phyloP scores from a whole-genome alignment of 148 eudicot species.

The Gaultheria prostrata region DNA sequence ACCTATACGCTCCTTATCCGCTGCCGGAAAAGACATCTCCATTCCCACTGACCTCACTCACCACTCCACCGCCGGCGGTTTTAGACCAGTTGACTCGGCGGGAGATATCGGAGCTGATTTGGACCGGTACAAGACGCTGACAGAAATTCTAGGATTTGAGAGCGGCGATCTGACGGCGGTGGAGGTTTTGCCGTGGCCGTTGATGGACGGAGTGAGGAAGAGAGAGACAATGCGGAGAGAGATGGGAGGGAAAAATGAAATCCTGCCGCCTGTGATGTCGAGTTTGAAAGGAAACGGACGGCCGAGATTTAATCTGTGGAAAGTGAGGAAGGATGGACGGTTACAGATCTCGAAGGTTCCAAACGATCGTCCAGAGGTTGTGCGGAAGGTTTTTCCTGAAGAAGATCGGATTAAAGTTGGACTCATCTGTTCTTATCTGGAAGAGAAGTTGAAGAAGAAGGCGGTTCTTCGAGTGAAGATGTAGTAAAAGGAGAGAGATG shows the following conservation, averaged over 20 bases:
- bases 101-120: neutral
- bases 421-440: neutral
- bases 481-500: neutral
- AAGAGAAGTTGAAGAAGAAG: neutral
- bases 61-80: neutral
- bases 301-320: slow-evolving; percentile 25
- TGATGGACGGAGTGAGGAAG: neutral
- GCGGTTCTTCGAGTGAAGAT: neutral
- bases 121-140: neutral
- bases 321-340: slow-evolving; percentile 24
- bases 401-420: slow-evolving; percentile 9
- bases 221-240: slow-evolving; percentile 13
- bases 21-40: neutral
- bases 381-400: slow-evolving; percentile 1
- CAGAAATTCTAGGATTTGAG: slow-evolving; percentile 7
- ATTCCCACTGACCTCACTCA: no score
- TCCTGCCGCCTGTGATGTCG: slow-evolving; percentile 25
- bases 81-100: neutral
- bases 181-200: neutral
- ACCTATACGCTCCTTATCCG: neutral
- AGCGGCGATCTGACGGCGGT: neutral
- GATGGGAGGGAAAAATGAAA: neutral
- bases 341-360: slow-evolving; percentile 11
- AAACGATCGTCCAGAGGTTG: slow-evolving; percentile 3
- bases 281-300: slow-evolving; percentile 29